These are phyloP conservation scores for Termitomyces bulborhizus DNA, from an alignment of 768 basidiomycete species.

Conservation along the genomic window DNA sequence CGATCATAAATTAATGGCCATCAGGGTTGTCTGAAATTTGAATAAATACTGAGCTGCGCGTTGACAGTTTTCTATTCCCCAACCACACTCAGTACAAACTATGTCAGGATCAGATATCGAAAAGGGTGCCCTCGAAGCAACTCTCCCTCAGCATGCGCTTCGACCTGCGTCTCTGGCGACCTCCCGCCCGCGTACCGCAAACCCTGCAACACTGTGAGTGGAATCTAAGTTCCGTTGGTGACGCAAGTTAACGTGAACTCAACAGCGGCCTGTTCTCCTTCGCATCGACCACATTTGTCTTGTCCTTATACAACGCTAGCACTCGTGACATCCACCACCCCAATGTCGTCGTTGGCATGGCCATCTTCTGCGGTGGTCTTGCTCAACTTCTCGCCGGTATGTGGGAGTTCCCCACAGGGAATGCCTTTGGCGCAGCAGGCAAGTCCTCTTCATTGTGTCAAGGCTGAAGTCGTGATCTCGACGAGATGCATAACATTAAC, in stretches of 20 bases:
- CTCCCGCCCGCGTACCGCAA: conserved; percentile 37
- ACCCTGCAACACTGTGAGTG: conserved; percentile 54
- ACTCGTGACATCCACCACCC: conserved; percentile 47
- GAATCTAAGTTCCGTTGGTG: neutral
- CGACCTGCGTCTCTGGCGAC: conserved; percentile 14
- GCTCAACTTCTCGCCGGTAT: conserved; percentile 85
- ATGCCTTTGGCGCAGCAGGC: conserved; percentile 35
- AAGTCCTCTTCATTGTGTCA: neutral
- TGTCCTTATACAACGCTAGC: conserved; percentile 67
- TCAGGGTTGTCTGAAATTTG: neutral
- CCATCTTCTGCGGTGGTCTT: conserved; percentile 77
- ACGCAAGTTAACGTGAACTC: neutral
- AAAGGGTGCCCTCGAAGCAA: conserved; percentile 27
- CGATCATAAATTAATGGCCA: too few species aligned
- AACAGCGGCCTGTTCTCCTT: conserved; percentile 74
- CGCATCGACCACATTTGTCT: conserved; percentile 76
- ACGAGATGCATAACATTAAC: neutral
- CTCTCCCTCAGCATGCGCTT: conserved; percentile 20
- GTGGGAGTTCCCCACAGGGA: conserved; percentile 76
- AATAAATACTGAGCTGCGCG: neutral
- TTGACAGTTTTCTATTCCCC: neutral
- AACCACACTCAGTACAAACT: neutral
- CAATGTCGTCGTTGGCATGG: conserved; percentile 83
- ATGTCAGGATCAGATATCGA: conserved; percentile 25
- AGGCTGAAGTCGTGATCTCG: too few species aligned